These are phyloP conservation scores for Eucalyptus shirleyi DNA, from an alignment of 345 rosid species.

Conservation along the genomic window DNA sequence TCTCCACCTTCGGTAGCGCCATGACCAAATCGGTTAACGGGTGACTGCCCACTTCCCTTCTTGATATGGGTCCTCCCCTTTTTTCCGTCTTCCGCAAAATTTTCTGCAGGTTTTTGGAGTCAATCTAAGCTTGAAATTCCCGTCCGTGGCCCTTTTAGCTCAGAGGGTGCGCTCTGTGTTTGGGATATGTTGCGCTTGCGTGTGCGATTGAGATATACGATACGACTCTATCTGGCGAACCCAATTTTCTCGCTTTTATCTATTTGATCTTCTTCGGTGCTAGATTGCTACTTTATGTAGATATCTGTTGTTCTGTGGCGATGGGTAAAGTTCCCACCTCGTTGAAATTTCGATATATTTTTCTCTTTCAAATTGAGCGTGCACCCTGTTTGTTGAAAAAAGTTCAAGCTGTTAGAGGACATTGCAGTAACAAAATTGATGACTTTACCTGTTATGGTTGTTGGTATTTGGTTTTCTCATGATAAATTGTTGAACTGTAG, in stretches of 20 bases:
- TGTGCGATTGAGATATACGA: not conserved
- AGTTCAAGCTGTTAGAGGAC: not conserved
- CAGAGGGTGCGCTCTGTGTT: not conserved
- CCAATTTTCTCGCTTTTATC: not conserved
- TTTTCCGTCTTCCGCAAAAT: not conserved
- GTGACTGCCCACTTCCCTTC: slow-evolving; percentile 9
- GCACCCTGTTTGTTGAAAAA: not conserved
- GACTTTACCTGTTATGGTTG: not conserved
- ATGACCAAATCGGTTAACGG: slow-evolving; percentile 95
- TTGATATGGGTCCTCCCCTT: not conserved
- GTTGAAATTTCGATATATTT: not conserved
- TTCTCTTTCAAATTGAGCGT: not conserved
- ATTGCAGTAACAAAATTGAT: not conserved
- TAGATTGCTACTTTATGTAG: not conserved
- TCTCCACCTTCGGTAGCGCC: slow-evolving; percentile 61
- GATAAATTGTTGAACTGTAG: not conserved
- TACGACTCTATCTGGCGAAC: not conserved
- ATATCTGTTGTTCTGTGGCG: not conserved
- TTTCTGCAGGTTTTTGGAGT: not conserved
- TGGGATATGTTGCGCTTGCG: not conserved
- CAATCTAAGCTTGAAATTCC: not conserved
- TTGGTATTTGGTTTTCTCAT: not conserved
- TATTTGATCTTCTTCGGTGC: not conserved
- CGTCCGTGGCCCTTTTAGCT: not conserved
- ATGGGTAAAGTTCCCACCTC: not conserved